These are phyloP conservation scores for Eutrema salsugineum DNA, from an alignment of 441 rosid species.

Conservation along the genomic window DNA sequence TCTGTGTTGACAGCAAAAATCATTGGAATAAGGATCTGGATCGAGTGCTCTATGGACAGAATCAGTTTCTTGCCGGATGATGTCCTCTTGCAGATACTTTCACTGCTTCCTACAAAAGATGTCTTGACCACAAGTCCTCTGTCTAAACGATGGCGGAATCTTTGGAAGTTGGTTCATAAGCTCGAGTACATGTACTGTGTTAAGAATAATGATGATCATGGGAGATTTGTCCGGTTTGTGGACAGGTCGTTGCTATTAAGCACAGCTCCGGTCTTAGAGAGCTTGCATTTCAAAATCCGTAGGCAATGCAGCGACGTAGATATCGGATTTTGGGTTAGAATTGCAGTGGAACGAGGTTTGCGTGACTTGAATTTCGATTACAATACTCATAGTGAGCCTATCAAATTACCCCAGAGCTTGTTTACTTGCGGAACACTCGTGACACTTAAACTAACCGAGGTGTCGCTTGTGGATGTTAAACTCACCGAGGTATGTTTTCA, in stretches of 20 bases:
- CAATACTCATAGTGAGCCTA: background rate
- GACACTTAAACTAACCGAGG: background rate
- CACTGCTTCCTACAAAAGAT: conserved; percentile 10
- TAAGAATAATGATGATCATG: background rate
- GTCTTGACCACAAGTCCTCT: background rate
- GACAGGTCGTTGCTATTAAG: background rate
- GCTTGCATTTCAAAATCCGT: background rate
- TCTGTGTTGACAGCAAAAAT: background rate
- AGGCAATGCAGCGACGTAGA: background rate
- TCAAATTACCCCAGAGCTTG: conserved; percentile 7
- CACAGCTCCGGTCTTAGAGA: conserved; percentile 3
- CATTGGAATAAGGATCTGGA: background rate
- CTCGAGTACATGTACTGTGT: background rate
- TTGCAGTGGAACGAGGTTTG: conserved; percentile 9
- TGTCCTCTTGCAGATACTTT: background rate
- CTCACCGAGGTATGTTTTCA: background rate
- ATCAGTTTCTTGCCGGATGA: conserved; percentile 7
- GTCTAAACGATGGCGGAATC: background rate
- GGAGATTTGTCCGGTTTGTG: background rate
- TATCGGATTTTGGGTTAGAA: background rate
- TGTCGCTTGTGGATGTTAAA: conserved; percentile 1
- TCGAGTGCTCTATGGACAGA: background rate
- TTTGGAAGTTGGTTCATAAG: background rate
- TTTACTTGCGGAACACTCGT: conserved; percentile 7
- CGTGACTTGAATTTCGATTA: background rate